These are phyloP conservation scores for Triadica sebifera DNA, from an alignment of 345 rosid species.

Conservation along the genomic window DNA sequence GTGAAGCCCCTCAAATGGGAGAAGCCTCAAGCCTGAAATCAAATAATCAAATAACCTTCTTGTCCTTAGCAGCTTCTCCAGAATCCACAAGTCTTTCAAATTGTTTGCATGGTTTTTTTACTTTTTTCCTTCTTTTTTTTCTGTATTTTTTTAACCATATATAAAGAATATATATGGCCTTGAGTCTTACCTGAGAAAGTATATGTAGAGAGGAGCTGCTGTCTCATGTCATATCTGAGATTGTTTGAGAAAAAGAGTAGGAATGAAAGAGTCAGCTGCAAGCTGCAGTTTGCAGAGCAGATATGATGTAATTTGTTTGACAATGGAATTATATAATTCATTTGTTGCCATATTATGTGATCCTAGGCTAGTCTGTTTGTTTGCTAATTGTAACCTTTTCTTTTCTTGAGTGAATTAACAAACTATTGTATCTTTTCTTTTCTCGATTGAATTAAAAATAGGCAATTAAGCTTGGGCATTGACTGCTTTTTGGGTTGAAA, in stretches of 20 bases:
- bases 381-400: background rate
- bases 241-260: background rate
- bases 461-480: background rate
- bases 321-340: background rate
- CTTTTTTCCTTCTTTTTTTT: background rate
- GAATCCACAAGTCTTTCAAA: background rate
- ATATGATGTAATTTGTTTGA: slow-evolving; percentile 7
- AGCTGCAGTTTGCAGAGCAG: no score
- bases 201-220: slow-evolving; percentile 4
- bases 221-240: background rate
- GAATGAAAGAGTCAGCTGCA: background rate
- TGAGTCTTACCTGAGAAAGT: background rate
- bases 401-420: no score
- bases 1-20: slow-evolving; percentile 23
- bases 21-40: slow-evolving; percentile 10
- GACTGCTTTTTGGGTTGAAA: background rate
- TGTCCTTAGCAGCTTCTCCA: background rate
- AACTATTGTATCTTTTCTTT: background rate
- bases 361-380: background rate
- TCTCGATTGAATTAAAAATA: background rate
- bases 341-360: background rate
- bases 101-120: slow-evolving; percentile 11
- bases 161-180: background rate
- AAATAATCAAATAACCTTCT: no score
- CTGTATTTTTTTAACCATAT: background rate